Evolutionary conservation across 768 basidiomycete species (phyloP).

Genomic region (Lentinus brumalis): DNA sequence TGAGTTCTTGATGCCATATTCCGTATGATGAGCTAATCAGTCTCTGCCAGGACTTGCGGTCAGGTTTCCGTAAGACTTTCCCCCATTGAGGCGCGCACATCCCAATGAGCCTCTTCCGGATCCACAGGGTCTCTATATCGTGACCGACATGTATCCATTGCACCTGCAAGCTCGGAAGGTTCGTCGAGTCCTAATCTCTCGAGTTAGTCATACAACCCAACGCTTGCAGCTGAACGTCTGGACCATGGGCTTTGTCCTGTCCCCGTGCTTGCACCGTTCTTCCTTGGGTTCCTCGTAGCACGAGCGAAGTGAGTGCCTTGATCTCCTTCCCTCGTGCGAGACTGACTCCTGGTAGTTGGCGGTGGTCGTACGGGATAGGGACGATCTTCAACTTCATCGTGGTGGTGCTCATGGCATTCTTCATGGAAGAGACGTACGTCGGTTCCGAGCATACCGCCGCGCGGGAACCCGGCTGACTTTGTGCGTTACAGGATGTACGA

Average conservation of each 20-base stretch:
- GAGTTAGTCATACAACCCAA: background rate
- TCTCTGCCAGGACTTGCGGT: constrained; percentile 48
- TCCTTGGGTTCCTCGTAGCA: constrained; percentile 67
- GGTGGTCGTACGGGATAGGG: constrained; percentile 69
- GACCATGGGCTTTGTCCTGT: constrained; percentile 72
- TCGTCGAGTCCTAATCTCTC: background rate
- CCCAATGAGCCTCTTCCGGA: background rate
- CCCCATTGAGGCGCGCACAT: background rate
- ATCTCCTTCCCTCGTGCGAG: background rate
- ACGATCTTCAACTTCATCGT: constrained; percentile 58
- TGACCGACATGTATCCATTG: constrained; percentile 17
- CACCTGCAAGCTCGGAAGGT: constrained; percentile 21
- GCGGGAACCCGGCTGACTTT: background rate
- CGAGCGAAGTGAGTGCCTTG: constrained; percentile 37
- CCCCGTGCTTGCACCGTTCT: constrained; percentile 62
- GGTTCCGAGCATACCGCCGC: constrained; percentile 1
- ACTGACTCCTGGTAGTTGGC: constrained; percentile 40
- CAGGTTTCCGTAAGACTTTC: background rate
- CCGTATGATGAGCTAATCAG: constrained; percentile 45
- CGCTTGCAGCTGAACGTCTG: constrained; percentile 58
- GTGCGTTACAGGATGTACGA: constrained; percentile 52
- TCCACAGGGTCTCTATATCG: constrained; percentile 15
- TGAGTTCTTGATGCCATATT: constrained; percentile 27
- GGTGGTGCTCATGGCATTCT: constrained; percentile 54
- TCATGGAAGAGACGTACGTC: constrained; percentile 66